phyloP scores from a whole-genome alignment of 1,139 yeast species.

The Suhomyces bokatorum region DNA sequence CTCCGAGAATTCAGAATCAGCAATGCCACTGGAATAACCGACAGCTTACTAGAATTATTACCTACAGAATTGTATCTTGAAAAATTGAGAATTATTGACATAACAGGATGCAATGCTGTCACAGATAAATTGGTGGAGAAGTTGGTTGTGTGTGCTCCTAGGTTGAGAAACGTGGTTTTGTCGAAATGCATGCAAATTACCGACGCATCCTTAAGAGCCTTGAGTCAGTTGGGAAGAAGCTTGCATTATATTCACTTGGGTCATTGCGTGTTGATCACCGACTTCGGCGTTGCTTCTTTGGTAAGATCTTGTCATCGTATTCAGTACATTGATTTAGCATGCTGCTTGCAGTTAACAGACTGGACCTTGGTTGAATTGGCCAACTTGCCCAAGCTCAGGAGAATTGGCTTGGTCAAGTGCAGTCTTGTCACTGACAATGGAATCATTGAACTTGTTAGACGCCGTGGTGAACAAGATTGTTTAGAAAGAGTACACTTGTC shows the following conservation, averaged over 20 bases:
- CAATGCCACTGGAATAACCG: conserved; percentile 69
- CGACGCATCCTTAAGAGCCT: conserved; percentile 73
- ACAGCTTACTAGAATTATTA: conserved; percentile 53
- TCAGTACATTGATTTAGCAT: conserved; percentile 92
- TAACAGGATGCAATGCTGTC: conserved; percentile 80
- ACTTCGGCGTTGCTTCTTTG: conserved; percentile 75
- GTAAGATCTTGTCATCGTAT: conserved; percentile 81
- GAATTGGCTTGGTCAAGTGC: conserved; percentile 94
- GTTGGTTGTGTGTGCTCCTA: conserved; percentile 76
- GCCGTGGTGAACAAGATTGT: conserved; percentile 71
- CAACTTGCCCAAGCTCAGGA: conserved; percentile 72
- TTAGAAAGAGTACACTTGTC: conserved; percentile 91
- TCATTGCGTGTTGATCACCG: conserved; percentile 89
- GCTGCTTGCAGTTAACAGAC: conserved; percentile 89
- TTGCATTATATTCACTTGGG: conserved; percentile 91
- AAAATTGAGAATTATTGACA: conserved; percentile 73
- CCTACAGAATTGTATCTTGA: conserved; percentile 46
- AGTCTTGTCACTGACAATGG: conserved; percentile 86
- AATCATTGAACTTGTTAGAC: conserved; percentile 70
- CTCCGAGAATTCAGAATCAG: conserved; percentile 84
- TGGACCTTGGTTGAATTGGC: conserved; percentile 78
- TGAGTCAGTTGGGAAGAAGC: conserved; percentile 74
- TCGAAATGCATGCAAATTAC: conserved; percentile 90
- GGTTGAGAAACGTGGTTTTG: conserved; percentile 80
- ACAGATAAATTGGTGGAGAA: conserved; percentile 79